Conservation (phyloP, 768 basidiomycete species). For the Rhizopogon vesiculosus region DNA sequence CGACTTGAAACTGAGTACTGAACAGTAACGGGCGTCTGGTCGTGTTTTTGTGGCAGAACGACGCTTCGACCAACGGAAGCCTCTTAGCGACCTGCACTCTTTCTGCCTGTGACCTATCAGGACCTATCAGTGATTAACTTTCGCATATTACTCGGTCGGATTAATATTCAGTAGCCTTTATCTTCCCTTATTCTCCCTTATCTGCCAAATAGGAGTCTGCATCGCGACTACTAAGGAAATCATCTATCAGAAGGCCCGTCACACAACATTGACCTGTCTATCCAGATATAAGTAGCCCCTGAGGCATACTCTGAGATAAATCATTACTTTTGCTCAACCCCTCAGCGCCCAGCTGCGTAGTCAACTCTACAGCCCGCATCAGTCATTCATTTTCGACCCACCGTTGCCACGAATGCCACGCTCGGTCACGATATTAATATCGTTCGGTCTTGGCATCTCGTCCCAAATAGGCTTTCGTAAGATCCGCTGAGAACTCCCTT, state of each 20-base stretch:
- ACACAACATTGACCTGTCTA: background rate
- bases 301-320: no score
- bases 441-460: background rate
- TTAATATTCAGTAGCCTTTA: background rate
- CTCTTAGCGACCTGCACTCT: background rate
- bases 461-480: background rate
- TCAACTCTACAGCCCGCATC: no score
- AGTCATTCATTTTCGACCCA: background rate
- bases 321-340: no score
- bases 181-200: background rate
- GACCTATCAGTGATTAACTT: no score
- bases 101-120: background rate
- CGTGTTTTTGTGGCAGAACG: background rate
- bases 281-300: background rate
- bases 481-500: background rate
- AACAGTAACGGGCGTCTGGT: no score
- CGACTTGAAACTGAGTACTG: background rate
- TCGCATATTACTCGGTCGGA: no score
- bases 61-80: background rate
- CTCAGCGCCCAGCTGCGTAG: no score
- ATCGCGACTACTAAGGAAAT: background rate
- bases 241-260: background rate
- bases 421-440: background rate
- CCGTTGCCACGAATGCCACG: background rate
- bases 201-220: background rate